Evolutionary conservation across 768 basidiomycete genomes (phyloP), one percentile per base, ranked within the genome.

Genomic region (Clavaria fumosa): DNA sequence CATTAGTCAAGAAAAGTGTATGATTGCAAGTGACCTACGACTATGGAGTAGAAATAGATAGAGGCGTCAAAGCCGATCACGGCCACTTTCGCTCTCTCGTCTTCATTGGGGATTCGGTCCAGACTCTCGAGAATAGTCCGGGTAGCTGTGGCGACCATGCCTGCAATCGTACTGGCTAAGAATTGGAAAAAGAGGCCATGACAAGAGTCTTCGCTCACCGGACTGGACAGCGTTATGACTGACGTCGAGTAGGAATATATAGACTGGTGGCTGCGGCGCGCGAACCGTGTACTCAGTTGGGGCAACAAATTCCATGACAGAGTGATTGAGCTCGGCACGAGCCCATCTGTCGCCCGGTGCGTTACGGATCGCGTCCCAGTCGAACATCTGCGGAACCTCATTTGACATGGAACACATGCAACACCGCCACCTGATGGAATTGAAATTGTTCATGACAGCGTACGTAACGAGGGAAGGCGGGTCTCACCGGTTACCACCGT

Each of bases 241-340:
- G 46, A 97, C 90, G 52, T 99, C 95, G 58, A 99, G 84, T 53
- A 97, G 71, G 68, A 97, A 95, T 40, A 93, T 71, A 57, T 93
- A 97, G 37, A 95, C 88, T 12, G 91, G 88, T 4, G 95, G 89
- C 56, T 97, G 95, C 37, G 95, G 95, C 4, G 95, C 81, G 45
- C 95, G 82, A 52, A 91, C 93, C 95, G 97, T 97, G 59, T 99
- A 99, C 60, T 99, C 95, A 0, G 90, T 93, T 4, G 95, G 91
- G 1, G 95, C 95, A 37, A 99, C 84, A 52, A 77, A 99, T 56
- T 99, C 95, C 35, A 99, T 86, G n/a, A 79, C 83, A 23, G 79
- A 73, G 53, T 85, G 75, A 50, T 95, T 97, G 37, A 99, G 68
- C 60, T 99, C 95, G 1, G 85, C 76, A 43, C 95, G 77, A 19